Evolutionary conservation across 2,329 filamentous ascomycete genomes (phyloP), one percentile per base, ranked within the genome.

Genomic region (Colletotrichum graminicola): DNA sequence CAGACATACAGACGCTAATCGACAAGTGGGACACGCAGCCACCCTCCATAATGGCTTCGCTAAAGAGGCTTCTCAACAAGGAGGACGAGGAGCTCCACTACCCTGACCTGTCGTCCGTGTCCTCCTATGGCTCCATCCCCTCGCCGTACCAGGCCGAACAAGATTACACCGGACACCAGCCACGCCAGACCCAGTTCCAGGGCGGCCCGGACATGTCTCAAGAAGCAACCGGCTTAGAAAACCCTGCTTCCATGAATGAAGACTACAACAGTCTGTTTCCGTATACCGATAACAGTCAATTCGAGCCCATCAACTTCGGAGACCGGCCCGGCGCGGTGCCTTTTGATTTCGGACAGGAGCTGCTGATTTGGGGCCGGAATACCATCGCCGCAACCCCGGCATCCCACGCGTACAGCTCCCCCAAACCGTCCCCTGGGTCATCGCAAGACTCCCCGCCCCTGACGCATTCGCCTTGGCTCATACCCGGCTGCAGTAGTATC

Each of bases 1-100:
- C 36, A 23, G 11, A n/a, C 67, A 60, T 2, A 43, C 55, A 52
- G 47, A 55, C 29, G n/a, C 49, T 23, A n/a, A 21, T 63, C 36
- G 18, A 32, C 26, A 29, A 43, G 18, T 12, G 14, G 14, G 6
- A 47, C 55, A n/a, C 26, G 49, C 47, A n/a, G 41, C 41, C 0
- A 23, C 49, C 0, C 45, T 0, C 52, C 43, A 57, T n/a, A 23
- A 73, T 73, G 72, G 65, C 71, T 18, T 62, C 62, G 8, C 65
- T 73, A 5, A 73, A 73, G 51, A 71, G 72, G 29, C 68, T 73
- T 3, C 64, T 73, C 29, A 73, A 73, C 23, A 64, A 72, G 32
- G 72, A 65, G 14, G 72, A 73, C 1, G 61, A 67, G 18, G 68
- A 72, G n/a, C 16, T 29, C 7, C 57, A 54, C 39, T 73, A 73